A percentile compares a stretch with the other conserved stretches of the same genome.
phyloP scores from a whole-genome alignment of 148 eudicot species.

The Agrostemma githago region DNA sequence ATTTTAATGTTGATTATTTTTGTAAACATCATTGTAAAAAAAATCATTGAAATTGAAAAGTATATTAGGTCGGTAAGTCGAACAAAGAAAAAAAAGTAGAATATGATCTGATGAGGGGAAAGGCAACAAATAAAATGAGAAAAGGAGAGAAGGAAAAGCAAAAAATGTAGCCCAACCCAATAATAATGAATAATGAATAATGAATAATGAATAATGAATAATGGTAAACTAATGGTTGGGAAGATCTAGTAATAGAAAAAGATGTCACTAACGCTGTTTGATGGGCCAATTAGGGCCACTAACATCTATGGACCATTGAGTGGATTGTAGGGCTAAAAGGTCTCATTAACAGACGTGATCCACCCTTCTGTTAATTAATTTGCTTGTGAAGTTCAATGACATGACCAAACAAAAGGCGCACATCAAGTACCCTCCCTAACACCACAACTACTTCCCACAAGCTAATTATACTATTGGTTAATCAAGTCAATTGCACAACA shows the following conservation, averaged over 20 bases:
- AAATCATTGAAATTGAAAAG: too few relatives aligned
- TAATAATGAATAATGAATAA: background rate
- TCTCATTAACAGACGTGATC: background rate
- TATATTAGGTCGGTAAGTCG: too few relatives aligned
- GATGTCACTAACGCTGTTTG: background rate
- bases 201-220: background rate
- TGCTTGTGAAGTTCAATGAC: slow-evolving; percentile 1
- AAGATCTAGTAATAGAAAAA: background rate
- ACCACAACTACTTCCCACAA: background rate
- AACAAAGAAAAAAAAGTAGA: too few relatives aligned
- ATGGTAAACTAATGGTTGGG: slow-evolving; percentile 2
- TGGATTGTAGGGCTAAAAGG: slow-evolving; percentile 1
- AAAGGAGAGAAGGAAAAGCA: background rate
- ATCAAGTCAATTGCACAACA: background rate
- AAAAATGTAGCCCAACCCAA: background rate
- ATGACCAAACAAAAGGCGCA: background rate
- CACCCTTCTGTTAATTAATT: too few relatives aligned
- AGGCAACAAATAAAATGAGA: slow-evolving; percentile 2
- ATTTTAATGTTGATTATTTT: too few relatives aligned
- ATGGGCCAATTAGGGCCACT: slow-evolving; percentile 6
- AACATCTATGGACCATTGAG: background rate
- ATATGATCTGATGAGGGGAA: background rate
- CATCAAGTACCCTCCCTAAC: background rate
- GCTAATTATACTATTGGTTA: background rate
- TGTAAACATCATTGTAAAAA: too few relatives aligned